Base-by-base conservation (phyloP, 176 grass and related monocot species). In the Oryza glaberrima region DNA sequence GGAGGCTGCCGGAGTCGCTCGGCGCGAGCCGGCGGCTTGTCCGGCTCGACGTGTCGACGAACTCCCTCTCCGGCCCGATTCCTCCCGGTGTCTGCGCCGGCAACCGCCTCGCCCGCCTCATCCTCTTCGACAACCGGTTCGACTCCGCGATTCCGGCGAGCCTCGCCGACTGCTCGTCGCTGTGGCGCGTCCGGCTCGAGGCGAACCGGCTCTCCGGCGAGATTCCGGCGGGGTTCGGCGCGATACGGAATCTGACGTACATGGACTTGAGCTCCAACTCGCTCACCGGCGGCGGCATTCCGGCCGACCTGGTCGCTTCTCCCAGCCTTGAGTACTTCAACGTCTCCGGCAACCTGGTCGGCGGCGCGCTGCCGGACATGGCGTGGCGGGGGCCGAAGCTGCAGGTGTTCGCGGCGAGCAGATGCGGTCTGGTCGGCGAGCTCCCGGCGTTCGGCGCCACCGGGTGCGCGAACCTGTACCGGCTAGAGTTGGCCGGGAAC, bases 111-210 rank as follows among this genome's bases (percentile, higher is more conserved):
- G 83, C 82, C 41, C 84, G 93, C 4, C 87, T 98, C 48, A 98
- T 98, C 81, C 93, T 98, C 78, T 98, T 98, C 86, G 86, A 32
- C 7, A 98, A 98, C 89, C 65, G 17, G 12, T 91, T 98, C 90
- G 87, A 91, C 74, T 95, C 93, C 2, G 22, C 58, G 1, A 92
- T 98, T 30, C 96, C 96, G 65, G 41, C 75, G 7, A 88, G 70
- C 68, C 91, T 98, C 80, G 80, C 85, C 12, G 69, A 46, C 51
- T 98, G 96, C 88, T 81, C 91, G 23, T 95, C 96, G 6, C 86
- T 98, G 20, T 98, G 96, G 90, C 87, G 96, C 0, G 79, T 98
- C 11, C 83, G 96, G 63, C 78, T 95, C 46, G 91, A 94, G 83
- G 73, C 69, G 20, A 98, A 98, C 83, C 58, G 51, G 16, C 74